Conservation (phyloP, 2,329 filamentous ascomycete genomes). For the Botrytis fragariae region DNA sequence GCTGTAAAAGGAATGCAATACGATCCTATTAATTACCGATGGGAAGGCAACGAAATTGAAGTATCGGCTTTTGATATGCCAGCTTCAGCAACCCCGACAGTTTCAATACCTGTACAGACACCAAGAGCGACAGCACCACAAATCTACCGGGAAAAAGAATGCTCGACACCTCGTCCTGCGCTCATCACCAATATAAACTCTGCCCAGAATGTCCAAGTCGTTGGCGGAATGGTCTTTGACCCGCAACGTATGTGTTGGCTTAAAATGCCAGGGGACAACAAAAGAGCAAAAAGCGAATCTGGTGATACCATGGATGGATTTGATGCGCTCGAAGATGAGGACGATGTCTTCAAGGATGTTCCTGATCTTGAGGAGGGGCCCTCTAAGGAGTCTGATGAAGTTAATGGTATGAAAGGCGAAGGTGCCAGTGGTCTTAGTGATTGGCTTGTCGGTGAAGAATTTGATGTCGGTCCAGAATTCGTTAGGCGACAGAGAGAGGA, state of each 20-base stretch:
- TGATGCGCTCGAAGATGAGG: constrained; percentile 77
- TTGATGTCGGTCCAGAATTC: constrained; percentile 95
- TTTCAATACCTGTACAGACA: constrained; percentile 44
- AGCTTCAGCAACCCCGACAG: constrained; percentile 52
- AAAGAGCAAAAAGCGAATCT: constrained; percentile 48
- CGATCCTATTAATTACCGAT: constrained; percentile 80
- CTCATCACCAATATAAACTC: constrained; percentile 88
- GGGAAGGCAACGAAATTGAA: constrained; percentile 95
- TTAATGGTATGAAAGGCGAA: constrained; percentile 55
- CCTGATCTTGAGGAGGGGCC: constrained; percentile 75
- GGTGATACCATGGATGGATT: constrained; percentile 61
- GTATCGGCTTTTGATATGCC: constrained; percentile 73
- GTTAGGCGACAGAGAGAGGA: constrained; percentile 85
- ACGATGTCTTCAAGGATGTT: constrained; percentile 93
- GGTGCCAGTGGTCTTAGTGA: constrained; percentile 52
- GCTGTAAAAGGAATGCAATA: constrained; percentile 95
- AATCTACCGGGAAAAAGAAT: constrained; percentile 54
- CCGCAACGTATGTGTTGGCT: constrained; percentile 98
- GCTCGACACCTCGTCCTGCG: constrained; percentile 63
- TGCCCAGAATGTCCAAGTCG: constrained; percentile 84
- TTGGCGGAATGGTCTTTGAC: constrained; percentile 98
- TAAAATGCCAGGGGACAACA: constrained; percentile 57
- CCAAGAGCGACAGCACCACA: constrained; percentile 51
- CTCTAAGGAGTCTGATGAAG: constrained; percentile 42
- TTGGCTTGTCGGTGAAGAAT: constrained; percentile 90